Percentiles rank a stretch among this genome's conserved stretches.
phyloP scores from a whole-genome alignment of 345 rosid species.

The Kandelia obovata region DNA sequence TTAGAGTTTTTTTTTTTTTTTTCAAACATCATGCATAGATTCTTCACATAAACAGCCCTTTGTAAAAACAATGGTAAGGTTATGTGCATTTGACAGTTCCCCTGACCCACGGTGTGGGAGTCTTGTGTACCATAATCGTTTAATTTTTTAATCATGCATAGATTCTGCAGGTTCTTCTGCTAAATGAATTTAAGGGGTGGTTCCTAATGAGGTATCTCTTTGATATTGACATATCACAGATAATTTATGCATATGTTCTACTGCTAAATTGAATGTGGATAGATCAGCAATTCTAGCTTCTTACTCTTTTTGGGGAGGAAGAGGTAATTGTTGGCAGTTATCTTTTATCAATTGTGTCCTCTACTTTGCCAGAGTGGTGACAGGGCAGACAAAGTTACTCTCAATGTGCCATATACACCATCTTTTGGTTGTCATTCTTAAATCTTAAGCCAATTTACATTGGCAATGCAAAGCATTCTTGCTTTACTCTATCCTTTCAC shows the following conservation, averaged over 20 bases:
- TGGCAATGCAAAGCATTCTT: constrained; percentile 4
- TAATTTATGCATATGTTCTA: too few species aligned
- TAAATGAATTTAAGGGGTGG: constrained; percentile 29
- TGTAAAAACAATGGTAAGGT: too few species aligned
- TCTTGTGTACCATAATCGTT: too few species aligned
- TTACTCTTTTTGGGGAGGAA: neutral
- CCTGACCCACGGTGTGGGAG: too few species aligned
- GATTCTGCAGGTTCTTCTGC: too few species aligned
- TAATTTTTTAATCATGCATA: too few species aligned
- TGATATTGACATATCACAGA: neutral
- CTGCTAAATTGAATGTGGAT: too few species aligned
- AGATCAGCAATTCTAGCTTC: too few species aligned
- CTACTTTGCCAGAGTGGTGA: neutral
- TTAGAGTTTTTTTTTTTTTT: too few species aligned
- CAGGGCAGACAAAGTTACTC: neutral
- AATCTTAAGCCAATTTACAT: neutral
- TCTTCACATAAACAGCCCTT: too few species aligned
- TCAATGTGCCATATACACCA: neutral
- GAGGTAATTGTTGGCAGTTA: neutral
- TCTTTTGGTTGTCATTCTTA: neutral
- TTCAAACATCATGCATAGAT: too few species aligned
- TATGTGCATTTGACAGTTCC: too few species aligned
- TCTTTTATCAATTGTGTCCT: neutral
- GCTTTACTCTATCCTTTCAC: constrained; percentile 12
- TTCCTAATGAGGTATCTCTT: constrained; percentile 70